These are phyloP conservation scores for Nemophila menziesii DNA, from an alignment of 257 asterid species.

Conservation along the genomic window DNA sequence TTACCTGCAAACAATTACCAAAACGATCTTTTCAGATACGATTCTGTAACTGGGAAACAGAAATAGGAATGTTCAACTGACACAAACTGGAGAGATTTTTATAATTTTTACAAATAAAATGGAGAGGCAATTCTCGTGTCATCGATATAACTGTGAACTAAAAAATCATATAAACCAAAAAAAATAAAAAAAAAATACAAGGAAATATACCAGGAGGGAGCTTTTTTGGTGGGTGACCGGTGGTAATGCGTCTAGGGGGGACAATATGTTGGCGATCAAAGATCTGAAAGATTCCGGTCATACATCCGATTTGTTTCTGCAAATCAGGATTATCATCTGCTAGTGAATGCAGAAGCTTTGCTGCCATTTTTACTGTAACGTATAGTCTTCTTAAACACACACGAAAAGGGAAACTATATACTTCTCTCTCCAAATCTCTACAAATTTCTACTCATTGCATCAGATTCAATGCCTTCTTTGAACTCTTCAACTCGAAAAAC, in stretches of 20 bases:
- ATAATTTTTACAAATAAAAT: neutral
- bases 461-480: neutral
- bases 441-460: neutral
- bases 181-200: no score
- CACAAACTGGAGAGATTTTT: neutral
- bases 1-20: conserved; percentile 34
- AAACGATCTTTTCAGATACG: conserved; percentile 2
- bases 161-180: neutral
- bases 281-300: conserved; percentile 76
- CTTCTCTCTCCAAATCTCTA: conserved; percentile 3
- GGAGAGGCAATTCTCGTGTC: no score
- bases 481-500: conserved; percentile 3
- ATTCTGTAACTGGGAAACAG: neutral
- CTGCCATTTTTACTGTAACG: conserved; percentile 48
- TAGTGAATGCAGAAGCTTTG: conserved; percentile 68
- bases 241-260: conserved; percentile 36
- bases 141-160: no score
- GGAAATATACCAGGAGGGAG: conserved; percentile 40
- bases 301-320: conserved; percentile 89
- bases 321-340: conserved; percentile 73
- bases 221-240: conserved; percentile 34
- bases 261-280: conserved; percentile 62
- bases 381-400: conserved; percentile 10
- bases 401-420: conserved; percentile 5
- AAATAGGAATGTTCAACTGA: conserved; percentile 7